A percentile compares a stretch with the other conserved stretches of the same genome.
These are phyloP conservation scores for Cenococcum geophilum DNA, from an alignment of 495 filamentous ascomycete genomes.

Conservation along the genomic window DNA sequence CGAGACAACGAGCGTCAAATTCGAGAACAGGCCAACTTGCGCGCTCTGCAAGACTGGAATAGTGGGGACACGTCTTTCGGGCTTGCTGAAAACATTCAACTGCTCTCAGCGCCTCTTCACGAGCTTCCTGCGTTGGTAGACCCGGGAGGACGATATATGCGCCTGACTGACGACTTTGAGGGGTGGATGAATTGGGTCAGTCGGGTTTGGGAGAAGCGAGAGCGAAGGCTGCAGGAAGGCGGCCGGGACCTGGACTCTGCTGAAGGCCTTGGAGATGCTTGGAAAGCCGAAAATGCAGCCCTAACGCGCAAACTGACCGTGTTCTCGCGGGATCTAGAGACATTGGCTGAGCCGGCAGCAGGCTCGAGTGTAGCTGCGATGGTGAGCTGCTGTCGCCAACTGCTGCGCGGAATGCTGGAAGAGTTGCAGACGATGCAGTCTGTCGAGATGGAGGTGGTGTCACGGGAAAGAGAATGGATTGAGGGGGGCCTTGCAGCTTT, in stretches of 20 bases:
- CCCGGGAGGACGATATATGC: slow-evolving; percentile 45
- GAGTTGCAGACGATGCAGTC: slow-evolving; percentile 24
- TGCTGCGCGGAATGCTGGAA: slow-evolving; percentile 18
- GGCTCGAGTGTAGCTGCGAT: slow-evolving; percentile 26
- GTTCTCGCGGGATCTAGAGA: slow-evolving; percentile 25
- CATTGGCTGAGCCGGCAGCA: slow-evolving; percentile 14
- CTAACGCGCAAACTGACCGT: slow-evolving; percentile 24
- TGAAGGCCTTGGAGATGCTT: slow-evolving; percentile 27
- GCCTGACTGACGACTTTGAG: slow-evolving; percentile 47
- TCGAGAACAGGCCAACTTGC: slow-evolving; percentile 26
- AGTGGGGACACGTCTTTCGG: slow-evolving; percentile 26
- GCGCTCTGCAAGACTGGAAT: slow-evolving; percentile 23
- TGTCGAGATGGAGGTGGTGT: slow-evolving; percentile 18
- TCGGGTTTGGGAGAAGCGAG: slow-evolving; percentile 38
- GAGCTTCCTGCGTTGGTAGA: slow-evolving; percentile 49
- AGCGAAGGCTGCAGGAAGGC: slow-evolving; percentile 3
- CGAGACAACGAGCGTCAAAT: slow-evolving; percentile 23
- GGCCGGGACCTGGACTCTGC: neutral
- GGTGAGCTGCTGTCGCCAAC: slow-evolving; percentile 14
- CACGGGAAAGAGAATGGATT: slow-evolving; percentile 23
- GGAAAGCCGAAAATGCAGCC: slow-evolving; percentile 24
- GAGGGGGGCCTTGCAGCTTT: slow-evolving; percentile 20
- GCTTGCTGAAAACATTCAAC: slow-evolving; percentile 47
- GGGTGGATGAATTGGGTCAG: slow-evolving; percentile 44
- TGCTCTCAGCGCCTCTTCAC: slow-evolving; percentile 46